Conservation (phyloP, 2,329 filamentous ascomycete genomes). For the Sporothrix globosa region DNA sequence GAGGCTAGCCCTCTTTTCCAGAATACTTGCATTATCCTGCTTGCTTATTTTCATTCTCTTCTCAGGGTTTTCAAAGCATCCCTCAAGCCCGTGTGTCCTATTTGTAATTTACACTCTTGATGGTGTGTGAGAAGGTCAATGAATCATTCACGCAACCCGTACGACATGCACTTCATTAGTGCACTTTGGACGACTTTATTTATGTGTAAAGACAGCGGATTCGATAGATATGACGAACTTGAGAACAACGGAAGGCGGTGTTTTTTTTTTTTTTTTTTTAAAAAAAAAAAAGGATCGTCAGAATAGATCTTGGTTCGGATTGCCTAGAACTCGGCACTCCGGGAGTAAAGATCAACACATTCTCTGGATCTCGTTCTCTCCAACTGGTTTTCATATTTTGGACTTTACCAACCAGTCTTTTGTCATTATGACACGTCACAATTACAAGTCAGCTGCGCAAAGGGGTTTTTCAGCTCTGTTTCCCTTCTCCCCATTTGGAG, state of each 20-base stretch:
- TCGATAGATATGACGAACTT: background rate
- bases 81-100: background rate
- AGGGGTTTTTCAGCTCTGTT: background rate
- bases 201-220: background rate
- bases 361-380: too few species aligned
- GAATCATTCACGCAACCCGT: too few species aligned
- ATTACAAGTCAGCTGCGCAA: background rate
- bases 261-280: too few species aligned
- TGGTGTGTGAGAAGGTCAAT: too few species aligned
- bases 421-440: slow-evolving; percentile 9
- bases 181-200: background rate
- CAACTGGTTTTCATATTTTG: background rate
- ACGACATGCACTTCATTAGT: background rate
- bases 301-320: background rate
- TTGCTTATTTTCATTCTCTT: background rate
- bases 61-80: background rate
- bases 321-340: background rate
- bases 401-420: background rate
- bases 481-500: background rate
- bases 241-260: background rate
- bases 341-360: too few species aligned
- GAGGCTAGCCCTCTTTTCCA: background rate
- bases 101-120: too few species aligned
- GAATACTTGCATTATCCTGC: background rate
- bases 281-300: background rate